Evolutionary conservation across 164 flowering plant species (phyloP).

Genomic region (Tetracentron sinense): DNA sequence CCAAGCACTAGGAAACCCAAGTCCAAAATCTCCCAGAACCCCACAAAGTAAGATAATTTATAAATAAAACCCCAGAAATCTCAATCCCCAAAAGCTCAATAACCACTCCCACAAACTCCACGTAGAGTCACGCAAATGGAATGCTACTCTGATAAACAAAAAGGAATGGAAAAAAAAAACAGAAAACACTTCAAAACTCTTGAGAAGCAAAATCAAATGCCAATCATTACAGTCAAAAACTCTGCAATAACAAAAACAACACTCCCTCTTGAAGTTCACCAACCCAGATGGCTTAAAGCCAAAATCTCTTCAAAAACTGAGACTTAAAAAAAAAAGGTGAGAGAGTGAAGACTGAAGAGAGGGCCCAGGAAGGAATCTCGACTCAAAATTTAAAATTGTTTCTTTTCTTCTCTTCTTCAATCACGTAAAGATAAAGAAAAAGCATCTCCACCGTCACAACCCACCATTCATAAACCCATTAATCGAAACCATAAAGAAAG

Average conservation of each 20-base stretch:
- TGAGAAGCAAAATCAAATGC: conserved; percentile 9
- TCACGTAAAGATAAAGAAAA: conserved; percentile 27
- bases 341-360: conserved; percentile 2
- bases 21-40: conserved; percentile 18
- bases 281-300: not conserved
- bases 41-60: not conserved
- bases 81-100: conserved; percentile 13
- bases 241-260: not conserved
- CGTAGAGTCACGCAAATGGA: not conserved
- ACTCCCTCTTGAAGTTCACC: not conserved
- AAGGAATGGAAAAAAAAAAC: not conserved
- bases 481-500: not conserved
- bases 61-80: conserved; percentile 17
- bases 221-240: conserved; percentile 8
- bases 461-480: not conserved
- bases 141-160: not conserved
- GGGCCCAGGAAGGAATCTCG: conserved; percentile 17
- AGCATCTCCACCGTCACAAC: conserved; percentile 19
- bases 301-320: conserved; percentile 22
- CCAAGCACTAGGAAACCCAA: conserved; percentile 17
- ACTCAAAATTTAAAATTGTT: conserved; percentile 1
- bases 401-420: conserved; percentile 9
- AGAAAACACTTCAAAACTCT: not conserved
- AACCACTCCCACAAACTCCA: conserved; percentile 4
- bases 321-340: conserved; percentile 5